Base-by-base conservation (phyloP, 352 stramenopile species). In the Phytophthora sansomeana region DNA sequence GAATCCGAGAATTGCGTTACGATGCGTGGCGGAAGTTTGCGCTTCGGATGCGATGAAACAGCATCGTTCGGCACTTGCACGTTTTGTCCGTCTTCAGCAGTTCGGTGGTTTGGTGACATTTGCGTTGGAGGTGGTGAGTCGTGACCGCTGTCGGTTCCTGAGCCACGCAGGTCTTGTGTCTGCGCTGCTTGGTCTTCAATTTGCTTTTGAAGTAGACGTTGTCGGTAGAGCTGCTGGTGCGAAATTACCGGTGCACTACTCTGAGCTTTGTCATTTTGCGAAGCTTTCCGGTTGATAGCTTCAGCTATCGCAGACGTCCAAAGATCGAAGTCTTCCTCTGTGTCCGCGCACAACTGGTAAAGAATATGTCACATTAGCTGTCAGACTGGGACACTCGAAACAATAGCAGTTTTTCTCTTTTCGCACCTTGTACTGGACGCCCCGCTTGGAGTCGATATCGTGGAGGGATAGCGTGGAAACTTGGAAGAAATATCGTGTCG, bases 401-500 rank as follows among this genome's bases (percentile, higher is more conserved):
- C 10, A 13, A 32, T 6, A 39, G 7, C 39, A 51, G 16, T 32
- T 35, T 21, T 17, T 43, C 8, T 24, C 4, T 33, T 43, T 1
- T 56, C 59, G 19, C 75, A 92, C 83, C 78, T 95, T 95, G 74
- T 91, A 93, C 63, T 95, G 83, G 3, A 91, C 69, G 0, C 87
- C 85, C n/a, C 85, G 82, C 44, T 93, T 93, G 7, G 83, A 91
- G 26, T 93, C 87, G 32, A 92, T 90, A 29, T 93, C 82, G 13
- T 89, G 80, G 16, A 95, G 65, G 14, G 81, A 82, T 0, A 93
- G 59, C 21, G 82, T 93, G 14, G 87, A 93, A 0, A 93, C 85
- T 63, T 95, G 87, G 44, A 95, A 95, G 51, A 93, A 93, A 58
- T 82, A 93, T n/a, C 77, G 79, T 17, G 87, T 93, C 28, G 87